Base-by-base conservation (phyloP, 352 stramenopile species). In the Phytophthora sp. region DNA sequence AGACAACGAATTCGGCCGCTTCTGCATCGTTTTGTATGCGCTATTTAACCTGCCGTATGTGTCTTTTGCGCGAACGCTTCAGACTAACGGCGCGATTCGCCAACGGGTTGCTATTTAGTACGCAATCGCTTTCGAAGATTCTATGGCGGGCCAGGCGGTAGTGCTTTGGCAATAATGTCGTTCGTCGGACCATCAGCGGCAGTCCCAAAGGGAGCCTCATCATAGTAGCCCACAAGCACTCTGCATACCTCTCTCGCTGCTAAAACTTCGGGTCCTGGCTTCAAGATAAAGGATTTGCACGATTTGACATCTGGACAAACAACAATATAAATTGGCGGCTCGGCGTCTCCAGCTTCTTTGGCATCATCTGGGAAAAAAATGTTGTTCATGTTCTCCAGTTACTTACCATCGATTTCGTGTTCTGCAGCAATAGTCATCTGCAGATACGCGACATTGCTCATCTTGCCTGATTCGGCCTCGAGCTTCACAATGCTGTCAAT, bases 401-500 rank as follows among this genome's bases (percentile, higher is more conserved):
- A n/a, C 30, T 37, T 48, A 27, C 17, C 26, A 28, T 69, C 38
- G 15, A 63, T 64, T 37, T 21, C 20, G 44, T 59, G 48, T 7
- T 50, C 13, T 44, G 18, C 21, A 18, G 12, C 53, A 32, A 54
- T 13, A 24, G 37, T 63, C 11, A 57, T 63, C 12, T 44, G 41
- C 26, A 59, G 37, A 51, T 56, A 56, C 12, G 46, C 61, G 13
- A 60, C 31, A 26, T 54, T 50, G 30, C 28, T 49, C 42, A 45
- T 55, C 46, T 35, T 60, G 30, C 15, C 31, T 13, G 39, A 44
- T 4, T 18, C 5, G n/a, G 53, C 42, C 51, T 59, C 35, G 17
- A 60, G 39, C 34, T 60, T 65, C 46, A 55, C 45, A 35, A 70
- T 55, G 26, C 53, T 70, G 18, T 58, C 54, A 64, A 70, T 70